These are phyloP conservation scores for Ogataea neopini DNA, from an alignment of 805 yeast genomes.

Conservation along the genomic window DNA sequence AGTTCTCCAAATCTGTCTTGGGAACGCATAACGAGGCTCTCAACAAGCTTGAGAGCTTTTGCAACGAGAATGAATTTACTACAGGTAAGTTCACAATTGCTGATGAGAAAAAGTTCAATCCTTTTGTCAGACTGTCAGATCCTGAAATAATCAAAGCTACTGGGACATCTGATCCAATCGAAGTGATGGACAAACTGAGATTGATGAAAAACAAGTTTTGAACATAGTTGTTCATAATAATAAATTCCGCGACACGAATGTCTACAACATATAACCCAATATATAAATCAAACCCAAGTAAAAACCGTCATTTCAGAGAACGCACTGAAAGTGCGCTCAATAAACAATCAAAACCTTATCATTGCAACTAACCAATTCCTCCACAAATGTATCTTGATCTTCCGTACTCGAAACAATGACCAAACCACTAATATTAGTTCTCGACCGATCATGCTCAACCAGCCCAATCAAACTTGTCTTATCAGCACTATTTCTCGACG, in stretches of 20 bases:
- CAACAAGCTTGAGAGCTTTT: conserved; percentile 50
- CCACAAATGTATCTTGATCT: conserved; percentile 13
- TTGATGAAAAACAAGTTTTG: conserved; percentile 21
- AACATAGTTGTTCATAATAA: too few species aligned
- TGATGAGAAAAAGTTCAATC: conserved; percentile 82
- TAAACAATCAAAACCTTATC: conserved; percentile 29
- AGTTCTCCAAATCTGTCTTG: conserved; percentile 70
- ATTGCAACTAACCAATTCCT: conserved; percentile 21
- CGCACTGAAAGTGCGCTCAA: too few species aligned
- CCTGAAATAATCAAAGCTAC: conserved; percentile 60
- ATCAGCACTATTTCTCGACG: background rate
- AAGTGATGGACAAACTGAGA: conserved; percentile 73
- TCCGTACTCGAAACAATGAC: conserved; percentile 23
- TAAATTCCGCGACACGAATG: too few species aligned
- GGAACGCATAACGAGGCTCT: conserved; percentile 51
- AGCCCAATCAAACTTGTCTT: conserved; percentile 11
- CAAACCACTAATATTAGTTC: conserved; percentile 22
- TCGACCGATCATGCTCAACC: conserved; percentile 2
- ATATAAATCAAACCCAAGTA: background rate
- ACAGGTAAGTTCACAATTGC: conserved; percentile 83
- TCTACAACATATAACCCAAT: background rate
- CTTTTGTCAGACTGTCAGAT: conserved; percentile 81
- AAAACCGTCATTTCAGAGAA: too few species aligned
- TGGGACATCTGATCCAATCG: conserved; percentile 48
- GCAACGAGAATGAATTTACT: conserved; percentile 61